Evolutionary conservation across 1,284 basidiomycete species (phyloP).

Genomic region (Moniliophthora roreri): DNA sequence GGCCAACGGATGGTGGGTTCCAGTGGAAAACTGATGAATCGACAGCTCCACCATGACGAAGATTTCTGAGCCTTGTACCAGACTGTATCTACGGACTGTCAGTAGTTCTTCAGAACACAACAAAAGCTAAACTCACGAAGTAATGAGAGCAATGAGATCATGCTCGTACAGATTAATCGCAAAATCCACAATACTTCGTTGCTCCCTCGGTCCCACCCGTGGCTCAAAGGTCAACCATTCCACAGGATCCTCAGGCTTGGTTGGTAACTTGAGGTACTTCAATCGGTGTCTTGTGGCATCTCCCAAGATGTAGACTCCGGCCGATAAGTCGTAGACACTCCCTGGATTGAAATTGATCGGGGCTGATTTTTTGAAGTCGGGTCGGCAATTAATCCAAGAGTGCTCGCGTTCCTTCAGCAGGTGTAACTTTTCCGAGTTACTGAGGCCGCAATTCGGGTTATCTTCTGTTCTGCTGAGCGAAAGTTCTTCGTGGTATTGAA

Average conservation of each 20-base stretch:
- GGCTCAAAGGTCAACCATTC: slow-evolving; percentile 36
- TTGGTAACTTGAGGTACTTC: slow-evolving; percentile 31
- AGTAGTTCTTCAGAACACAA: background rate
- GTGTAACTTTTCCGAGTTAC: slow-evolving; percentile 28
- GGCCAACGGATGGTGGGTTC: slow-evolving; percentile 39
- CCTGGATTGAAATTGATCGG: slow-evolving; percentile 29
- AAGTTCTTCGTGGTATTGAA: background rate
- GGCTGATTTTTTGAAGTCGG: slow-evolving; percentile 26
- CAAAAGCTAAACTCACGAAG: slow-evolving; percentile 28
- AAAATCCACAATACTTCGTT: slow-evolving; percentile 30
- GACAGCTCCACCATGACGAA: slow-evolving; percentile 24
- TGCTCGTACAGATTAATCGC: slow-evolving; percentile 47
- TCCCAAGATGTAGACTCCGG: slow-evolving; percentile 42
- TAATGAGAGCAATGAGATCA: slow-evolving; percentile 43
- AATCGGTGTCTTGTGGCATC: slow-evolving; percentile 24
- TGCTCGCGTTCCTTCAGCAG: slow-evolving; percentile 28
- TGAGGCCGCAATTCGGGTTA: slow-evolving; percentile 27
- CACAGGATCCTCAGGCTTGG: slow-evolving; percentile 18
- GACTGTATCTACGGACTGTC: slow-evolving; percentile 2
- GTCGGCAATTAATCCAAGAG: slow-evolving; percentile 28
- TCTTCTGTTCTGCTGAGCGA: slow-evolving; percentile 19
- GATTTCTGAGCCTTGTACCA: background rate
- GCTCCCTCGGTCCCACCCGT: background rate
- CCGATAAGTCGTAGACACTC: slow-evolving; percentile 45
- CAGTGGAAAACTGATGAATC: slow-evolving; percentile 41